These are phyloP conservation scores for Fraxinus cuspidata DNA, from an alignment of 257 asterid species.

Conservation along the genomic window DNA sequence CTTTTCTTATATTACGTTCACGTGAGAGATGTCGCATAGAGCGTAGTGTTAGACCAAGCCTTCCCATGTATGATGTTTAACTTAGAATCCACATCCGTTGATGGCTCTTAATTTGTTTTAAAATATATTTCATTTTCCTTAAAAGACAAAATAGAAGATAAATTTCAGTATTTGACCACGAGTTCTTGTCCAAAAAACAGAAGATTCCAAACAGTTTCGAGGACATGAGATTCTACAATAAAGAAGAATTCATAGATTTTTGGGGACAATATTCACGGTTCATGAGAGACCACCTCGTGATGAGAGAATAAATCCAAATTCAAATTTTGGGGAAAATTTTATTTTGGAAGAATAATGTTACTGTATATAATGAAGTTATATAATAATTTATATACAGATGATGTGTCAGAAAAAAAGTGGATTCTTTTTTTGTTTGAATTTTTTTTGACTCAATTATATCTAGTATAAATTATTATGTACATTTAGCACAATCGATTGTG, in stretches of 20 bases:
- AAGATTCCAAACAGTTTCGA: conserved; percentile 43
- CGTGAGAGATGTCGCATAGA: too few species aligned
- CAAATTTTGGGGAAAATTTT: too few species aligned
- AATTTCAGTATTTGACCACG: conserved; percentile 33
- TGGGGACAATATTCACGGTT: background rate
- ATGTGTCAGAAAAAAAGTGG: too few species aligned
- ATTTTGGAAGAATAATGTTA: too few species aligned
- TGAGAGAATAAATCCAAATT: background rate
- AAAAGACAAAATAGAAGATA: background rate
- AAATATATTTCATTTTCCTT: background rate
- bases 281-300: background rate
- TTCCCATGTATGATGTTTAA: background rate
- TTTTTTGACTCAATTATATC: too few species aligned
- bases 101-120: background rate
- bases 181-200: conserved; percentile 23
- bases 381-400: too few species aligned
- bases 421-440: too few species aligned
- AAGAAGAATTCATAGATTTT: background rate
- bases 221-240: background rate
- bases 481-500: too few species aligned
- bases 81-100: background rate
- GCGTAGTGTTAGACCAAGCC: background rate
- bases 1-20: too few species aligned
- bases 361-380: too few species aligned
- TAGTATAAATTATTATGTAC: too few species aligned